Conservation (phyloP, 352 stramenopile genomes). For the Blastocystis sp. region DNA sequence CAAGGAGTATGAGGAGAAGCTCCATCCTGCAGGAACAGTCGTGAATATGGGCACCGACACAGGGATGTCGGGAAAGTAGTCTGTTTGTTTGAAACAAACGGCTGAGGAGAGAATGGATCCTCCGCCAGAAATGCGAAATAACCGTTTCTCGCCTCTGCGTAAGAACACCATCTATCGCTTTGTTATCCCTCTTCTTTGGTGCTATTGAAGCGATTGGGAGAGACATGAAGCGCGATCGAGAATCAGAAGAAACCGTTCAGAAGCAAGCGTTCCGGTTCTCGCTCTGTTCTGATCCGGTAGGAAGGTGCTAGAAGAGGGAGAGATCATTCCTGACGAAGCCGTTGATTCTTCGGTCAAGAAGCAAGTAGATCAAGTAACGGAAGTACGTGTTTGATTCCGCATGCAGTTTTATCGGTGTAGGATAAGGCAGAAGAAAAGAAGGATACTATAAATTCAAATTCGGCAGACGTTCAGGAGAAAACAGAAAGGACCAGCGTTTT, state of each 20-base stretch:
- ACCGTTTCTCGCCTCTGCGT: not conserved
- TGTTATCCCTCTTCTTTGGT: not conserved
- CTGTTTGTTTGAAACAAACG: slow-evolving; percentile 30
- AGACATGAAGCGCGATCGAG: not conserved
- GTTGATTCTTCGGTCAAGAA: not conserved
- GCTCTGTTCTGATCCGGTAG: not conserved
- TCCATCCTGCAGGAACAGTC: not conserved
- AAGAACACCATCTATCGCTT: not conserved
- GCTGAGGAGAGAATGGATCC: not conserved
- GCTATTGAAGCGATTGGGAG: not conserved
- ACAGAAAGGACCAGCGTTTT: not conserved
- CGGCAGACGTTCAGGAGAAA: not conserved
- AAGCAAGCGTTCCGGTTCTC: not conserved
- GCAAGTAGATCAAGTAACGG: not conserved
- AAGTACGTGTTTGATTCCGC: not conserved
- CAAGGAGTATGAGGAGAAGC: slow-evolving; percentile 4
- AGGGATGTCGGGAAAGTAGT: not conserved
- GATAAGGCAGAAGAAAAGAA: not conserved
- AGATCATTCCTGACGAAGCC: too few species aligned
- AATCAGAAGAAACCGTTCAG: not conserved
- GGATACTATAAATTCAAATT: not conserved
- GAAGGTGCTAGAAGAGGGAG: too few species aligned
- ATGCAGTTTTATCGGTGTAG: not conserved
- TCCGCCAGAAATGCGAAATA: not conserved
- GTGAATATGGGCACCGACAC: not conserved